phyloP scores from a whole-genome alignment of 164 flowering plant species.

The Vitis amurensis region DNA sequence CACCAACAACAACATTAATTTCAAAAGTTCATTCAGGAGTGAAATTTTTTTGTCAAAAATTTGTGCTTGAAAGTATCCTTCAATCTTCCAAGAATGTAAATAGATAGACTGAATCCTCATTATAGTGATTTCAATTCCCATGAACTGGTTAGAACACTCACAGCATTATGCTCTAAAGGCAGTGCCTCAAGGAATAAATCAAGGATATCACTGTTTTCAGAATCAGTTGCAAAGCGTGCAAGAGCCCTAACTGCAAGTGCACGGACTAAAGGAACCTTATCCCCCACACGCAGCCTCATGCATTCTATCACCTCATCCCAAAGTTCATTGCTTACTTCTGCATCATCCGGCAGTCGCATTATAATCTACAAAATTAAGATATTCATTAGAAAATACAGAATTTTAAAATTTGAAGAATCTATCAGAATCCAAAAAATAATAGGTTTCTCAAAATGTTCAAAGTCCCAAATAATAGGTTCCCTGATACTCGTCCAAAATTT shows the following conservation, averaged over 20 bases:
- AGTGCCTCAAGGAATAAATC: slow-evolving; percentile 66
- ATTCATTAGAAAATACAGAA: not conserved
- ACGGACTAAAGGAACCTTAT: slow-evolving; percentile 71
- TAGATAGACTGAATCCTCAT: not conserved
- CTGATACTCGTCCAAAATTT: too few species aligned
- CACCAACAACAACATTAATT: too few species aligned
- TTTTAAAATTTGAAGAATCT: not conserved
- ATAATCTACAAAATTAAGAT: slow-evolving; percentile 58
- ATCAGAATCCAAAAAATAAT: not conserved
- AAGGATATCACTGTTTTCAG: slow-evolving; percentile 80
- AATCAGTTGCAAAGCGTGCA: slow-evolving; percentile 82
- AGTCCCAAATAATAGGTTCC: too few species aligned
- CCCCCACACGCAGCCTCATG: slow-evolving; percentile 66
- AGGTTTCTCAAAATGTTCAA: too few species aligned
- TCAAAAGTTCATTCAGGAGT: too few species aligned
- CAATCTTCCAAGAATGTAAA: too few species aligned
- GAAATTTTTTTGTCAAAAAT: too few species aligned
- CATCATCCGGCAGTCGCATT: slow-evolving; percentile 88
- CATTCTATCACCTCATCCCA: slow-evolving; percentile 92
- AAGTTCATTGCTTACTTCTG: slow-evolving; percentile 78
- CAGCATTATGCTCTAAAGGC: slow-evolving; percentile 71
- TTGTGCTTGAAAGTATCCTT: too few species aligned
- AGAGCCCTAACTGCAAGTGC: slow-evolving; percentile 80
- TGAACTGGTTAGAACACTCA: slow-evolving; percentile 28
- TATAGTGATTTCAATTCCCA: not conserved